These are phyloP conservation scores for Pelargonium myrrhifolium DNA, from an alignment of 441 rosid species.

Conservation along the genomic window DNA sequence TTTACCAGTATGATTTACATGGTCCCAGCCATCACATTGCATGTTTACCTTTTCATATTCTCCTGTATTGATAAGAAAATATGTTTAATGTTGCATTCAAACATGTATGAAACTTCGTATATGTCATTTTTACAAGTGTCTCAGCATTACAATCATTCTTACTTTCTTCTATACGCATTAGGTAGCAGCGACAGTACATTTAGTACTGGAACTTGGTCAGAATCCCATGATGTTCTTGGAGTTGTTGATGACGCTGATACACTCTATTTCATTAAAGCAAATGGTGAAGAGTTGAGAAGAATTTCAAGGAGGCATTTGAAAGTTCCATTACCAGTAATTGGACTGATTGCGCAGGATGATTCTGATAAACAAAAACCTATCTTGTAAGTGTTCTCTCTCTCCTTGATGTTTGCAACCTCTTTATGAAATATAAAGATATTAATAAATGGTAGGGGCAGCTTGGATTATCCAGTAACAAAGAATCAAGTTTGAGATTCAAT, in stretches of 20 bases:
- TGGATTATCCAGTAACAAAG: not conserved
- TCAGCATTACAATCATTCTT: constrained; percentile 11
- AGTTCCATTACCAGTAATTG: constrained; percentile 55
- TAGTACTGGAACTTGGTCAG: constrained; percentile 82
- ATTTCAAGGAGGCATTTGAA: constrained; percentile 51
- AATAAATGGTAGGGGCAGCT: not conserved
- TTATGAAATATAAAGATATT: not conserved
- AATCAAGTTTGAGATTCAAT: not conserved
- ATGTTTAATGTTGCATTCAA: not conserved
- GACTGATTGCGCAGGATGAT: constrained; percentile 50
- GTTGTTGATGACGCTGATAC: constrained; percentile 56
- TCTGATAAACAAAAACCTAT: constrained; percentile 40
- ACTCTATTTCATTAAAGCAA: constrained; percentile 69
- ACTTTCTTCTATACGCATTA: constrained; percentile 33
- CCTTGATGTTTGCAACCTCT: constrained; percentile 1
- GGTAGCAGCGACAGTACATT: constrained; percentile 47
- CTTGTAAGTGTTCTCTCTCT: constrained; percentile 46
- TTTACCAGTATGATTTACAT: constrained; percentile 49
- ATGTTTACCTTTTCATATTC: not conserved
- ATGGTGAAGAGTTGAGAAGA: constrained; percentile 73
- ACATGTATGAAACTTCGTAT: not conserved
- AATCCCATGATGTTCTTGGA: constrained; percentile 76
- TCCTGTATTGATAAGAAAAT: not conserved
- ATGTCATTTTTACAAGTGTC: no score
- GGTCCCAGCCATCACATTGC: not conserved